Conservation (phyloP, 2,329 filamentous ascomycete species). For the Chaetomium sp. region DNA sequence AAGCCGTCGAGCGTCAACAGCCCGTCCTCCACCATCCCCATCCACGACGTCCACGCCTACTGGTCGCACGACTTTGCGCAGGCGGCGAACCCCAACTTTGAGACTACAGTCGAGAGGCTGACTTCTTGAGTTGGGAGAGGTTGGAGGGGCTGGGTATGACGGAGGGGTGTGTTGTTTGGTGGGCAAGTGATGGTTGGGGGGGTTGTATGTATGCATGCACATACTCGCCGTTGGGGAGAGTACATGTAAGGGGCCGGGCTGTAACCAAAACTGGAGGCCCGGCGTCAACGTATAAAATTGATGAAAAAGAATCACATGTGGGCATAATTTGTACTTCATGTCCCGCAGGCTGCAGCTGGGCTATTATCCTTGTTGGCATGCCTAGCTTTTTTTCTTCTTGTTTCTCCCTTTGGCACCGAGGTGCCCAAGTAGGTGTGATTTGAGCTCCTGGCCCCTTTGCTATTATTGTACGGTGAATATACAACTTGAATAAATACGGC, state of each 20-base stretch:
- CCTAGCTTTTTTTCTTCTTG: neutral
- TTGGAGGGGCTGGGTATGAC: neutral
- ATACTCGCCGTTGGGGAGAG: neutral
- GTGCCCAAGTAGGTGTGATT: neutral
- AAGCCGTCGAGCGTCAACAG: constrained; percentile 32
- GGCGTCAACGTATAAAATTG: too few relatives aligned
- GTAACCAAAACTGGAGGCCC: neutral
- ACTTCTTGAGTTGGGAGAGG: neutral
- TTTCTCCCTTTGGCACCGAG: neutral
- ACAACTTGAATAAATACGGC: neutral
- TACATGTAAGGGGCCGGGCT: neutral
- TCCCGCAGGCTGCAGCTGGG: neutral
- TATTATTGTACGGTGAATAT: neutral
- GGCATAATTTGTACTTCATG: neutral
- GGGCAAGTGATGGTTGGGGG: neutral
- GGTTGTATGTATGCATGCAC: neutral
- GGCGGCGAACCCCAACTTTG: constrained; percentile 35
- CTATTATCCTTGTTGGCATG: neutral
- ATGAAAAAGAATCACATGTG: neutral
- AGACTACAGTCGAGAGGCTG: constrained; percentile 17
- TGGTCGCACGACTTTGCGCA: constrained; percentile 37
- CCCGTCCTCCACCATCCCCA: constrained; percentile 29
- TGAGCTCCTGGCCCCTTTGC: neutral
- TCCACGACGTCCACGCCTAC: constrained; percentile 37
- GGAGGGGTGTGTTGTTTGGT: neutral